A percentile compares a stretch with the other conserved stretches of the same genome.
phyloP scores from a whole-genome alignment of 805 yeast species.

The Saturnispora zaruensis region DNA sequence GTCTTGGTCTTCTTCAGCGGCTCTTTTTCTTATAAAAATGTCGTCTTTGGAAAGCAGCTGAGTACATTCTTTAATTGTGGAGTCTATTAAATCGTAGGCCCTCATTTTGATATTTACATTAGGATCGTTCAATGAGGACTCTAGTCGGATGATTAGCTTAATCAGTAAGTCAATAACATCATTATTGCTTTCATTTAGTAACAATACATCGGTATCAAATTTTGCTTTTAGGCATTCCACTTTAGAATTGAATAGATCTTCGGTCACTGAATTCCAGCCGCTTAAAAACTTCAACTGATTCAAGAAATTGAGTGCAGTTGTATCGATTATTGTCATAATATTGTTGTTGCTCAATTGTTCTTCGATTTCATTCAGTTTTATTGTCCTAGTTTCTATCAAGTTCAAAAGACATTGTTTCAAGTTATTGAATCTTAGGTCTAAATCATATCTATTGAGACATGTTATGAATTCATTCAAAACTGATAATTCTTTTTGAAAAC shows the following conservation, averaged over 20 bases:
- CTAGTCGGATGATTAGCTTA: slow-evolving; percentile 5
- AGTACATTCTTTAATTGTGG: neutral
- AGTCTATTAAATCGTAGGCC: slow-evolving; percentile 1
- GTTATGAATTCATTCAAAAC: neutral
- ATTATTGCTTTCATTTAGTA: neutral
- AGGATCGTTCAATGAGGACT: neutral
- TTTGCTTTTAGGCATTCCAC: slow-evolving; percentile 35
- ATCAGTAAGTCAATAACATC: slow-evolving; percentile 6
- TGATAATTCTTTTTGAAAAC: neutral
- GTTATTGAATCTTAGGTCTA: neutral
- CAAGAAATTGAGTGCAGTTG: slow-evolving; percentile 39
- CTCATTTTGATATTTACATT: neutral
- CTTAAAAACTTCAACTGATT: slow-evolving; percentile 43
- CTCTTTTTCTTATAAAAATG: neutral
- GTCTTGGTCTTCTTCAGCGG: neutral
- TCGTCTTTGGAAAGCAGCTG: neutral
- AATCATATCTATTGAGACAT: neutral
- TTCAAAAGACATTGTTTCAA: neutral
- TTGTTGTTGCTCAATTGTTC: slow-evolving; percentile 43
- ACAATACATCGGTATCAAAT: slow-evolving; percentile 37
- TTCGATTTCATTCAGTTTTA: neutral
- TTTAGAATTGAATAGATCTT: slow-evolving; percentile 33
- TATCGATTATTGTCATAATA: slow-evolving; percentile 28
- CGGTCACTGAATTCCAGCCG: slow-evolving; percentile 44
- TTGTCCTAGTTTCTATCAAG: neutral